Evolutionary conservation across 495 filamentous ascomycete genomes (phyloP).

Genomic region (Peziza echinospora): DNA sequence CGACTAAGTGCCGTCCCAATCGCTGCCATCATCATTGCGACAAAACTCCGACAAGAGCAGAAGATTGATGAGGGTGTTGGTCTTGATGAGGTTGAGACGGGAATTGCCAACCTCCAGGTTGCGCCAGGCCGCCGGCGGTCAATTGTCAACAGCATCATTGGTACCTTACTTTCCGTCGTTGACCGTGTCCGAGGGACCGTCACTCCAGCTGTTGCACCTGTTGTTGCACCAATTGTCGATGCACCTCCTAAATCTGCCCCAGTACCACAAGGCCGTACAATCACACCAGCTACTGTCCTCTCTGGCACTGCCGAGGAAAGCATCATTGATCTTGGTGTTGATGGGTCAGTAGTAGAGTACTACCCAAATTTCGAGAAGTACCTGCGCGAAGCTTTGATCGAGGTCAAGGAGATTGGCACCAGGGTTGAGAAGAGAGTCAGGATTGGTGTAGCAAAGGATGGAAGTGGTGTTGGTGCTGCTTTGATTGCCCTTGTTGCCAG

Average conservation of each 20-base stretch:
- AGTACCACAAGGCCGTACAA: too few species aligned
- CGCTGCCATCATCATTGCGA: conserved; percentile 55
- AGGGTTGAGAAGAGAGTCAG: conserved; percentile 56
- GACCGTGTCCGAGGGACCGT: not conserved
- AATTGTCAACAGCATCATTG: not conserved
- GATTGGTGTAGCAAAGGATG: conserved; percentile 88
- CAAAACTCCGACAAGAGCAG: conserved; percentile 14
- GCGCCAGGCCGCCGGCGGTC: not conserved
- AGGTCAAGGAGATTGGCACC: conserved; percentile 46
- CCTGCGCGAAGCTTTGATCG: conserved; percentile 51
- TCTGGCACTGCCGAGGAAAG: conserved; percentile 3
- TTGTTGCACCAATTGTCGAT: conserved; percentile 13
- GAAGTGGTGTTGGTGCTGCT: conserved; percentile 75
- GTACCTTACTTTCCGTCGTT: not conserved
- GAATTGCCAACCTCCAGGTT: not conserved
- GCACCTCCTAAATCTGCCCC: conserved; percentile 11
- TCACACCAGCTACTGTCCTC: too few species aligned
- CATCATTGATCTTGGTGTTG: conserved; percentile 68
- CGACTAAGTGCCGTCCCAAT: conserved; percentile 75
- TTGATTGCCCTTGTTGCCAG: conserved; percentile 38
- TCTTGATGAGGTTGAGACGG: too few species aligned
- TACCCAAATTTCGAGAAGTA: conserved; percentile 71
- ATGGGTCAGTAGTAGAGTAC: conserved; percentile 76
- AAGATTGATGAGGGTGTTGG: not conserved
- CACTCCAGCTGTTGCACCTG: conserved; percentile 1